Evolutionary conservation across 257 asterid genomes (phyloP), one percentile per base, ranked within the genome.

Genomic region (Agastache rugosa): DNA sequence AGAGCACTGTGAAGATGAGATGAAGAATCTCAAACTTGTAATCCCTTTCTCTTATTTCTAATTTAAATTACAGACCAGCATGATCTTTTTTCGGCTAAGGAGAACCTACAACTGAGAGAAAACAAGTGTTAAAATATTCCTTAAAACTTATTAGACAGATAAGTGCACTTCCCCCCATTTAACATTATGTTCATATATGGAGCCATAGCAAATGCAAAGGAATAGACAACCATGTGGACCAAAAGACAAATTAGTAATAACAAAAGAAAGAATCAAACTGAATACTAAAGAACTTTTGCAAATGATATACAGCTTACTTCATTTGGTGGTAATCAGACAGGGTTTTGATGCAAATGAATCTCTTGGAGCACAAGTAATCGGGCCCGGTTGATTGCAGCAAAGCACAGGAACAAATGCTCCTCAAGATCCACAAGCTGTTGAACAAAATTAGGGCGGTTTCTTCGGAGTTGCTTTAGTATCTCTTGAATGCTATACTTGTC

Each of bases 401-500:
- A 87, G 77, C 97, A 88, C 48, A 93, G 82, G 80, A 91, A 87
- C 68, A 93, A 70, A 83, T 93, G 98, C 78, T 93, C 97, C 77
- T 91, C 93, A 31, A 93, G 97, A 79, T 88, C 97, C 67, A 39
- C 71, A 20, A 93, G 85, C 79, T 91, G 95, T 59, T 86, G 86
- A 22, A 81, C 67, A 67, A 88, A 83, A 77, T 62, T 81, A 45
- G 87, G 41, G 53, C 86, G 97, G 48, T 86, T 83, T 83, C 83
- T 87, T 65, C 65, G 77, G 23, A 93, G 87, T 85, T 87, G 95
- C 85, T 87, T 91, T 79, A 90, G 63, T 34, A 91, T 90, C 86
- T 88, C 97, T 79, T 86, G 89, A 78, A 91, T 80, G 29, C 89
- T 79, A 76, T 85, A 80, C 78, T 82, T 85, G 48, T 93, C 97